A percentile compares a stretch with the other conserved stretches of the same genome.
phyloP scores from a whole-genome alignment of 2,329 filamentous ascomycete species.

The Colletotrichum graminicola region DNA sequence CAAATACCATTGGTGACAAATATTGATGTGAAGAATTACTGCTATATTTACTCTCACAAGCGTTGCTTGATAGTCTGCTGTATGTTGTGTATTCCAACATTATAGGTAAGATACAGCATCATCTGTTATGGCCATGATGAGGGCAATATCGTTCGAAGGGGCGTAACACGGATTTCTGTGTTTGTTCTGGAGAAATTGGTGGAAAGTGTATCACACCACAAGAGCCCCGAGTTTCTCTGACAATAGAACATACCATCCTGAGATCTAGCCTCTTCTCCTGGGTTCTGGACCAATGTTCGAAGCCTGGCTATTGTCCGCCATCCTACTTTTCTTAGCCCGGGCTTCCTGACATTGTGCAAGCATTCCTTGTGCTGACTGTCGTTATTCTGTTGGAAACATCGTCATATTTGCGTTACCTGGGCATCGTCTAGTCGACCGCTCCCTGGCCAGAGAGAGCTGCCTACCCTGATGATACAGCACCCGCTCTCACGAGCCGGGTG shows the following conservation, averaged over 20 bases:
- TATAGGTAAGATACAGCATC: background rate
- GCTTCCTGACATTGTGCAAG: background rate
- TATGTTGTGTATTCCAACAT: background rate
- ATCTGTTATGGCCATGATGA: background rate
- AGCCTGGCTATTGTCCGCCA: background rate
- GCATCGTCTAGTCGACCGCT: background rate
- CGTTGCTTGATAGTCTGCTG: background rate
- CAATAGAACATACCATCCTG: background rate
- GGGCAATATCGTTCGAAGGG: background rate
- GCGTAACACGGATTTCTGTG: background rate
- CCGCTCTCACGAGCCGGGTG: conserved; percentile 8
- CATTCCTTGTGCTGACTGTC: background rate
- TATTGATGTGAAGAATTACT: background rate
- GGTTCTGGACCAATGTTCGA: background rate
- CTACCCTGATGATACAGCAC: background rate
- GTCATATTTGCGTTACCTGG: background rate
- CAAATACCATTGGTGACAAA: too few species aligned
- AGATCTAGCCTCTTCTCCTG: background rate
- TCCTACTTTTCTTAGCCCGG: background rate
- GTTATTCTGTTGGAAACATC: rapidly evolving
- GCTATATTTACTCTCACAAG: too few species aligned
- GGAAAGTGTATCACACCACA: background rate
- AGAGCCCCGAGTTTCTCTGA: rapidly evolving
- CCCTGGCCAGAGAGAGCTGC: background rate
- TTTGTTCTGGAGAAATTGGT: background rate